These are phyloP conservation scores for Calonectria hawksworthii DNA, from an alignment of 2,329 filamentous ascomycete genomes.

Conservation along the genomic window DNA sequence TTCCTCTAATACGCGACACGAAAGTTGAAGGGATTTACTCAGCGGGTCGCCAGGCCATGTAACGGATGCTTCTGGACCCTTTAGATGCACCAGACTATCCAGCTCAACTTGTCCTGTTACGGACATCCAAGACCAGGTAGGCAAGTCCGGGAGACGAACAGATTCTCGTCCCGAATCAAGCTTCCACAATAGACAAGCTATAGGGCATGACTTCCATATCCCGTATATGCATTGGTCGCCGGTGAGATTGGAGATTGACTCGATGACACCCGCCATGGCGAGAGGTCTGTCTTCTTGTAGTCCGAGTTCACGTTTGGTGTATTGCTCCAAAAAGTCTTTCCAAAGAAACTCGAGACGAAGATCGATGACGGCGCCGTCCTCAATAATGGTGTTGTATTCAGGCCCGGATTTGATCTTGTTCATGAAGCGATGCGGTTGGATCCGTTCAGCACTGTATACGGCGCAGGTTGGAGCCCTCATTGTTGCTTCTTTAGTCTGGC, in stretches of 20 bases:
- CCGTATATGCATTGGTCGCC: not conserved
- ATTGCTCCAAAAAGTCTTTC: not conserved
- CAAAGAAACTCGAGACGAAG: not conserved
- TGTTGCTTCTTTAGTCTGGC: not conserved
- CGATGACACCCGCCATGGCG: not conserved
- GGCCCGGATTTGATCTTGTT: not conserved
- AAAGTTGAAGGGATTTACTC: not conserved
- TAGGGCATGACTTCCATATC: not conserved
- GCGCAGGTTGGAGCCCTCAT: not conserved
- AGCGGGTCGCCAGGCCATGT: not conserved
- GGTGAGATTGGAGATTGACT: not conserved
- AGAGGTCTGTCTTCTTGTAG: not conserved
- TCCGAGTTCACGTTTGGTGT: not conserved
- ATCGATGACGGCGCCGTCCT: not conserved
- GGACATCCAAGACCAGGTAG: not conserved
- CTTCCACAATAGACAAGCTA: not conserved
- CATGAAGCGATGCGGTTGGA: not conserved
- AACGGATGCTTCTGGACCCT: not conserved
- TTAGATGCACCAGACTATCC: not conserved
- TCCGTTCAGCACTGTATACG: not conserved
- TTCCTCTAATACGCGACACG: not conserved
- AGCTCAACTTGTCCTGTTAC: not conserved
- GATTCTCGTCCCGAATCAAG: not conserved
- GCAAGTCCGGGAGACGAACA: not conserved
- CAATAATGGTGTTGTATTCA: not conserved